Evolutionary conservation across 1,139 yeast genomes (phyloP).

Genomic region (Hyphopichia wangnamkhiaoensis): DNA sequence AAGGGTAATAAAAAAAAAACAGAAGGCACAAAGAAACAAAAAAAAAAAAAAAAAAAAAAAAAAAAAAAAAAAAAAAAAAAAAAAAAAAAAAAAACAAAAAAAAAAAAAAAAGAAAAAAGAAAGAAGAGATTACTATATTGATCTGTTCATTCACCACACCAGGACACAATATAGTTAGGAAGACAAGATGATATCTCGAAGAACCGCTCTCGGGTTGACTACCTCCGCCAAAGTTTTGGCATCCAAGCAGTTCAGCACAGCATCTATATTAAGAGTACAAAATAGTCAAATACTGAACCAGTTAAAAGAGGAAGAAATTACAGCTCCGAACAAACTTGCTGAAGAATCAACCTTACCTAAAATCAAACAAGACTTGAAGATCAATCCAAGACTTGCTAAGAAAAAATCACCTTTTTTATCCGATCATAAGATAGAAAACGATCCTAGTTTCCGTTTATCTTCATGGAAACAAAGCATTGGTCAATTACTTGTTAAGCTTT

Average conservation of each 20-base stretch:
- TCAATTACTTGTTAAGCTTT: constrained; percentile 63
- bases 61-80: too few relatives aligned
- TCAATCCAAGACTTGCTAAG: constrained; percentile 41
- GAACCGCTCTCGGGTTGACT: not conserved
- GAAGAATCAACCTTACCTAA: constrained; percentile 50
- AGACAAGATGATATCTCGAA: constrained; percentile 2
- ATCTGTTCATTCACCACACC: too few relatives aligned
- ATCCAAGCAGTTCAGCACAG: not conserved
- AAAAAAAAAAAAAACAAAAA: too few relatives aligned
- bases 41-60: too few relatives aligned
- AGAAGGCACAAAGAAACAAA: too few relatives aligned
- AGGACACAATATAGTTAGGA: too few relatives aligned
- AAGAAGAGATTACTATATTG: too few relatives aligned
- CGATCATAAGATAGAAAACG: constrained; percentile 59
- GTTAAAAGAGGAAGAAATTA: constrained; percentile 22
- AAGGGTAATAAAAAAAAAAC: too few relatives aligned
- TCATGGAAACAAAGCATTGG: constrained; percentile 73
- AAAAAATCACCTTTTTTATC: constrained; percentile 53
- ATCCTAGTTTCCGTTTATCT: constrained; percentile 56
- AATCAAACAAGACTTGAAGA: constrained; percentile 42
- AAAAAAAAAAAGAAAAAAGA: too few relatives aligned
- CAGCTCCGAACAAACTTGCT: constrained; percentile 48
- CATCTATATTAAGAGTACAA: constrained; percentile 1
- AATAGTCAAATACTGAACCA: constrained; percentile 18
- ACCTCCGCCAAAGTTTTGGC: not conserved